phyloP scores from a whole-genome alignment of 768 basidiomycete genomes.

The Leccinum ochraceum region DNA sequence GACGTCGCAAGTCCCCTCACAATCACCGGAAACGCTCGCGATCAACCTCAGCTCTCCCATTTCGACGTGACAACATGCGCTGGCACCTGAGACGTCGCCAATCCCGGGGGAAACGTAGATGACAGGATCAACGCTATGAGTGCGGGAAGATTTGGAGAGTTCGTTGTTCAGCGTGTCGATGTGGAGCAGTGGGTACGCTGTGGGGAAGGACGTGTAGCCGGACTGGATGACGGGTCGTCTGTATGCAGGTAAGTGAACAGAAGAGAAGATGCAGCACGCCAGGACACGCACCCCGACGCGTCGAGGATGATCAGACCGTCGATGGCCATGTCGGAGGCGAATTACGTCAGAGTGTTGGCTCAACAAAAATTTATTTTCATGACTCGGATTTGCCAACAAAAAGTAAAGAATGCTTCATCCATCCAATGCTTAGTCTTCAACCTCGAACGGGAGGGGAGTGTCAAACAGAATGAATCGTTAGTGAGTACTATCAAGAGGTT shows the following conservation, averaged over 20 bases:
- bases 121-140: constrained; percentile 70
- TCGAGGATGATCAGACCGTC: constrained; percentile 84
- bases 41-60: constrained; percentile 75
- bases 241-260: constrained; percentile 11
- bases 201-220: constrained; percentile 75
- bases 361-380: too few species aligned
- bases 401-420: too few species aligned
- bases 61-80: constrained; percentile 82
- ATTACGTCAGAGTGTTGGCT: too few species aligned
- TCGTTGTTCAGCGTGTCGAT: constrained; percentile 84
- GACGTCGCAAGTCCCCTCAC: constrained; percentile 39
- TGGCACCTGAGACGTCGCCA: constrained; percentile 44
- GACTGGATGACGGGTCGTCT: constrained; percentile 87
- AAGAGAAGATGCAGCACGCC: neutral
- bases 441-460: too few species aligned
- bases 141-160: constrained; percentile 52
- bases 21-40: constrained; percentile 81
- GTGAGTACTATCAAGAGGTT: too few species aligned
- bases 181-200: constrained; percentile 81
- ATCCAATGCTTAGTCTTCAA: too few species aligned
- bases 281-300: constrained; percentile 58
- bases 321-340: constrained; percentile 55
- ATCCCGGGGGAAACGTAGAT: constrained; percentile 57
- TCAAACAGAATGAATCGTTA: too few species aligned
- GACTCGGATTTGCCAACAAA: too few species aligned